phyloP scores from a whole-genome alignment of 805 yeast species.

The Saccharomycopsis sp. region DNA sequence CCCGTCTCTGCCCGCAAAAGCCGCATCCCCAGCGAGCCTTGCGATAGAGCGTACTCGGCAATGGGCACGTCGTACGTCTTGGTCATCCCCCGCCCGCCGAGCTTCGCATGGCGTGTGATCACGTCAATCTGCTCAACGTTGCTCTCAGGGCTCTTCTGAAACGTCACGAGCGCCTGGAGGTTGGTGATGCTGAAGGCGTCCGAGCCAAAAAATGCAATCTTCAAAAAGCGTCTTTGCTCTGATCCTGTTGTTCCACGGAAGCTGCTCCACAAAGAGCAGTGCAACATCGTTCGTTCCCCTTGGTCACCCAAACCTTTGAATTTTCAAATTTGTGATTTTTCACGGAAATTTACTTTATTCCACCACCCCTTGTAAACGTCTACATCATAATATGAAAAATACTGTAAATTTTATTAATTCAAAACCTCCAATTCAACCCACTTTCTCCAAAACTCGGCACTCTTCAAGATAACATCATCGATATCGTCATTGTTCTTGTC shows the following conservation, averaged over 20 bases:
- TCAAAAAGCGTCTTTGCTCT: too few species aligned
- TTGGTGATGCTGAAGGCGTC: conserved; percentile 60
- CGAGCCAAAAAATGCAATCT: conserved; percentile 68
- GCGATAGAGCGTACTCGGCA: conserved; percentile 30
- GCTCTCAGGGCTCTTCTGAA: conserved; percentile 17
- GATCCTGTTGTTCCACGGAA: too few species aligned
- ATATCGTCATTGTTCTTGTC: conserved; percentile 18
- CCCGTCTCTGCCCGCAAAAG: conserved; percentile 45
- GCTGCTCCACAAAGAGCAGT: too few species aligned
- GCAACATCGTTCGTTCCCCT: not conserved
- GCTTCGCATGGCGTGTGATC: conserved; percentile 55
- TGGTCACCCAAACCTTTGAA: not conserved
- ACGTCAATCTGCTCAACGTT: conserved; percentile 39
- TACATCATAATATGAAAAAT: too few species aligned
- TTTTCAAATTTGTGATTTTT: too few species aligned
- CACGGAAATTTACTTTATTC: too few species aligned
- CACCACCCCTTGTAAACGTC: too few species aligned
- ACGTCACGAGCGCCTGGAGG: conserved; percentile 31
- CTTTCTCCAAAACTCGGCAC: conserved; percentile 16
- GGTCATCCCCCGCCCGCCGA: conserved; percentile 49
- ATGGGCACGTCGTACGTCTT: conserved; percentile 45
- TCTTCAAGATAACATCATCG: conserved; percentile 15
- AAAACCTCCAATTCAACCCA: conserved; percentile 14
- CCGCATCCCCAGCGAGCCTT: conserved; percentile 19
- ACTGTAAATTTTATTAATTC: too few species aligned